These are phyloP conservation scores for Cenococcum geophilum DNA, from an alignment of 495 filamentous ascomycete species.

Conservation along the genomic window DNA sequence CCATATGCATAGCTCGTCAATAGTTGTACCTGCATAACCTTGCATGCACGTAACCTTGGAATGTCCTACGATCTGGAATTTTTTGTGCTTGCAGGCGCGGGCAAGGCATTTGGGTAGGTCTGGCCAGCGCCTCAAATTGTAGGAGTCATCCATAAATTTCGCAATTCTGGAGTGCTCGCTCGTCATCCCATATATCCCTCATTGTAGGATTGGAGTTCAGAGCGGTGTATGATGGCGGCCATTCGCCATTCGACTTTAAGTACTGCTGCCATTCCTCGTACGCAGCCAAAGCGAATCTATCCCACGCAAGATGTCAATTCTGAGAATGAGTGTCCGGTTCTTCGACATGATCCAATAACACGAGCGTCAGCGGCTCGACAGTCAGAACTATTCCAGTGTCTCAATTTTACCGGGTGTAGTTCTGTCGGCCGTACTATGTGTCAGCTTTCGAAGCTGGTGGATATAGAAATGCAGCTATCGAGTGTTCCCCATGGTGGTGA, in stretches of 20 bases:
- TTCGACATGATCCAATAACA: background rate
- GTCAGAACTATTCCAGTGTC: constrained; percentile 5
- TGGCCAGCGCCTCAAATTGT: background rate
- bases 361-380: constrained; percentile 1
- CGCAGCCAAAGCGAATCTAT: background rate
- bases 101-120: background rate
- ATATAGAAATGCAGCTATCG: background rate
- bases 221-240: constrained; percentile 1
- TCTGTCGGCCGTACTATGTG: constrained; percentile 18
- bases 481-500: too few species aligned
- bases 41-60: background rate
- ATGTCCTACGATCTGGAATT: background rate
- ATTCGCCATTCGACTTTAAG: background rate
- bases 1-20: background rate
- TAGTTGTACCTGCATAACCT: constrained; percentile 4
- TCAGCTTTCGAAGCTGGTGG: constrained; percentile 16
- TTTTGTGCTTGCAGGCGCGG: background rate
- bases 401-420: constrained; percentile 14
- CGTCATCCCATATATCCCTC: constrained; percentile 6
- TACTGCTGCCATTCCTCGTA: background rate
- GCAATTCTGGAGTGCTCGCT: background rate
- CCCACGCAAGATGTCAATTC: background rate
- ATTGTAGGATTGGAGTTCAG: background rate
- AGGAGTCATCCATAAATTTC: constrained; percentile 4
- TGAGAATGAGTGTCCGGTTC: background rate